Evolutionary conservation across 306 rosid genomes (phyloP).

Genomic region (Oxytropis ochrocephala): DNA sequence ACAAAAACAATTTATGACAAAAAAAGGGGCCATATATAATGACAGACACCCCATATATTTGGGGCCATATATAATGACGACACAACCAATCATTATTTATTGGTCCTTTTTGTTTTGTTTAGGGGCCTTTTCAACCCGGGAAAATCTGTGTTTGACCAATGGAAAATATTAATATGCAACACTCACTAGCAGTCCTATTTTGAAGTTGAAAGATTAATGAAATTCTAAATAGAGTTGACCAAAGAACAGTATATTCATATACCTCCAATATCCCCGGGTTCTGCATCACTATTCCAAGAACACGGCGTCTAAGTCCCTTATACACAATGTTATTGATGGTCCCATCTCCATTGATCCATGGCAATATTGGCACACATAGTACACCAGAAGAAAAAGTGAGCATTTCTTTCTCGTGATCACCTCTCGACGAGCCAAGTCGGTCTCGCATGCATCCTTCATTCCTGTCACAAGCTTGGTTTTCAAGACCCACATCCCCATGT

Average conservation of each 20-base stretch:
- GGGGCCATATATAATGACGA: not conserved
- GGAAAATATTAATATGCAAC: slow-evolving; percentile 12
- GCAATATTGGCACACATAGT: slow-evolving; percentile 64
- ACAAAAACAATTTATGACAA: not conserved
- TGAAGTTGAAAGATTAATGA: not conserved
- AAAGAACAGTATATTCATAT: slow-evolving; percentile 18
- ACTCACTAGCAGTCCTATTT: not conserved
- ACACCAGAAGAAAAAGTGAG: slow-evolving; percentile 35
- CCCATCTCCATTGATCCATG: slow-evolving; percentile 98
- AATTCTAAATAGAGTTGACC: not conserved
- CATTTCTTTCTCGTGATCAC: slow-evolving; percentile 29
- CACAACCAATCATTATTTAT: slow-evolving; percentile 5
- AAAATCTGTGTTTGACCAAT: not conserved
- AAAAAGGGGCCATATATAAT: not conserved
- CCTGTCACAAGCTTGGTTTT: slow-evolving; percentile 30
- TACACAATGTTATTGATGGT: slow-evolving; percentile 59
- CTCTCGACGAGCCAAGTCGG: slow-evolving; percentile 24
- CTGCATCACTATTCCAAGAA: slow-evolving; percentile 94
- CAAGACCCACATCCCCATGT: slow-evolving; percentile 29
- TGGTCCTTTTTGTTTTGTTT: not conserved
- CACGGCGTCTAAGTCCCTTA: slow-evolving; percentile 69
- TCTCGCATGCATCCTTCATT: slow-evolving; percentile 27
- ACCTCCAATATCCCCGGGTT: slow-evolving; percentile 94
- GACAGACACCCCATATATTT: not conserved
- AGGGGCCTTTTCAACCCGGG: not conserved